phyloP scores from a whole-genome alignment of 2,329 filamentous ascomycete genomes.

The Neonectria coccinea region DNA sequence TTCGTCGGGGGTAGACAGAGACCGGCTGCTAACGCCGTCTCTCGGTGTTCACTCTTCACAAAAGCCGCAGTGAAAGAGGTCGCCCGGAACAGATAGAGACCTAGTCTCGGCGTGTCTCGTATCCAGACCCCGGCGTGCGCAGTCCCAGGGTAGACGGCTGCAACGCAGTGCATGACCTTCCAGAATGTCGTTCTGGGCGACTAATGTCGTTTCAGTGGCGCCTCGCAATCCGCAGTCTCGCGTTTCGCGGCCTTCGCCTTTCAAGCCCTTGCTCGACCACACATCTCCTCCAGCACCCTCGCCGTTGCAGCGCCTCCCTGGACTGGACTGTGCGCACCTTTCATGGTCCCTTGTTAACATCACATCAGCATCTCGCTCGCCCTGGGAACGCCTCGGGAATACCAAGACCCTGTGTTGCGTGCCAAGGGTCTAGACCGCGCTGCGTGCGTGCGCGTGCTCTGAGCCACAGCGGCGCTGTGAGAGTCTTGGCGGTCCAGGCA shows the following conservation, averaged over 20 bases:
- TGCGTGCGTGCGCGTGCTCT: conserved; percentile 38
- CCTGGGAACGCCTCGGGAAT: conserved; percentile 43
- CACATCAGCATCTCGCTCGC: neutral
- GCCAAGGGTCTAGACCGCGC: conserved; percentile 31
- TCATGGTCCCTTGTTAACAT: too few relatives aligned
- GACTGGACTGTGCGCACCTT: neutral
- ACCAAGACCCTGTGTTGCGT: conserved; percentile 23
- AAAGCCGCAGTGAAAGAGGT: neutral
- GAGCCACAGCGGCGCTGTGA: conserved; percentile 35
- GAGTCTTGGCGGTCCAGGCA: conserved; percentile 16
- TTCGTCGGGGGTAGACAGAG: neutral
- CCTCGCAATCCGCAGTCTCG: conserved; percentile 13
- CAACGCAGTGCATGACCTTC: conserved; percentile 17
- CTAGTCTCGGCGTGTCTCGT: neutral
- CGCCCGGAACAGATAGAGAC: neutral
- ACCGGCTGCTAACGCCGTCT: neutral
- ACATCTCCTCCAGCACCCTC: neutral
- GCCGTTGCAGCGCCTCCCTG: conserved; percentile 5
- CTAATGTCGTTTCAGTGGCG: conserved; percentile 8
- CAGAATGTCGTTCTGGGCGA: conserved; percentile 7
- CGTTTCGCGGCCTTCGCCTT: neutral
- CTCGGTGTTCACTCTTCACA: neutral
- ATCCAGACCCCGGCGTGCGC: conserved; percentile 6
- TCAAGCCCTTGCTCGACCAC: conserved; percentile 4
- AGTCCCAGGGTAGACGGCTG: neutral